Base-by-base conservation (phyloP, 2,329 filamentous ascomycete genomes). In the Apiospora hydei region DNA sequence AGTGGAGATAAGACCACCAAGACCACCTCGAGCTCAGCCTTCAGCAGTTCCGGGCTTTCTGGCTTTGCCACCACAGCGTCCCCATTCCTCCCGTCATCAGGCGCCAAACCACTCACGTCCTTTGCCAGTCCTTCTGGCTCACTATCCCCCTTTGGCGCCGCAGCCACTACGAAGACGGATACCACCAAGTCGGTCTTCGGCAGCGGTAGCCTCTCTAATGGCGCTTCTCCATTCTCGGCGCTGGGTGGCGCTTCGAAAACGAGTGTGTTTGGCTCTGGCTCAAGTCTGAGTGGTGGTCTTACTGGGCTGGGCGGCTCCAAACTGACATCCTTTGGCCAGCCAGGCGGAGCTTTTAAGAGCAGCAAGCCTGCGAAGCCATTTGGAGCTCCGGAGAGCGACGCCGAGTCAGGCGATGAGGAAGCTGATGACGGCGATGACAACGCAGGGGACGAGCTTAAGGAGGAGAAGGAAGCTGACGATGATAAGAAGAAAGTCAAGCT, bases 321-420 rank as follows among this genome's bases (percentile, higher is more conserved):
- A 73, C 82, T 95, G 13, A 87, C 88, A 2, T 92, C 88, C 76
- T 98, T 97, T 82, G 94, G 91, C 57, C 90, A 91, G 66, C 87
- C 90, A 30, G 89, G 87, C 69, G 83, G 83, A 47, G 83, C 82
- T 16, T 82, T 88, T 51, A 87, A 85, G 77, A 89, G 85, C 72
- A 86, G 87, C 73, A 93, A 93, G 80, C 86, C 90, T 18, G 86
- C 88, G 4, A 94, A 90, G 81, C 88, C 94, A 0, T 96, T 98
- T 79, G 94, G 94, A 44, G 93, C 94, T 16, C 89, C 93, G 1
- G 91, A 91, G 51, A 92, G 89, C 72, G 90, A 91, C 68, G 87
- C 84, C 3, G 89, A 90, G 53, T 88, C 87, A 11, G 84, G 82
- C 10, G 82, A 81, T 13, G 81, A 81, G 8, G 82, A 81, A 2